A percentile compares a stretch with the other conserved stretches of the same genome.
These are phyloP conservation scores for Phaeosphaeria sp. DNA, from an alignment of 2,329 filamentous ascomycete species.

Conservation along the genomic window DNA sequence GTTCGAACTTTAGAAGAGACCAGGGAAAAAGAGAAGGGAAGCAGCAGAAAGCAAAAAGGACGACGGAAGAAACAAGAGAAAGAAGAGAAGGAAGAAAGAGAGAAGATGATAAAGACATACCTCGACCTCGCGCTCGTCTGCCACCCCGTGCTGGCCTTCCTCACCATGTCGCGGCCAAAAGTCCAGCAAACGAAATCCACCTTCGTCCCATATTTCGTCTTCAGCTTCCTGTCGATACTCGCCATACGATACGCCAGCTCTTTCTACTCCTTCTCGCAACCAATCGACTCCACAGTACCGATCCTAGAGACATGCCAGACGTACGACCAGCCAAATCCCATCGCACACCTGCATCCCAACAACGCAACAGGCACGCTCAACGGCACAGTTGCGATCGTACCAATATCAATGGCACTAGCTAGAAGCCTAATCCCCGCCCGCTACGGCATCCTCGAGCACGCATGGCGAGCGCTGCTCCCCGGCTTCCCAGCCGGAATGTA, in stretches of 20 bases:
- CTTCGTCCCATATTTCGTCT: constrained; percentile 37
- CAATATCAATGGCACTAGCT: constrained; percentile 58
- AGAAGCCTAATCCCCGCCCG: constrained; percentile 57
- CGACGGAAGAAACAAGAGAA: background rate
- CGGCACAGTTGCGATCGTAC: constrained; percentile 60
- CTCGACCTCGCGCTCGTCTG: constrained; percentile 41
- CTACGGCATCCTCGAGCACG: constrained; percentile 59
- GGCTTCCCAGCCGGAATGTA: constrained; percentile 61
- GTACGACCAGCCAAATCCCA: constrained; percentile 55
- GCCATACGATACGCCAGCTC: constrained; percentile 33
- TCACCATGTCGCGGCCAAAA: constrained; percentile 33
- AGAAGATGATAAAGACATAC: constrained; percentile 35
- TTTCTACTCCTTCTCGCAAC: constrained; percentile 13
- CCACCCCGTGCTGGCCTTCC: constrained; percentile 39
- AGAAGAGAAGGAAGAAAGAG: background rate
- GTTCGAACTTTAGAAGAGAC: too few species aligned
- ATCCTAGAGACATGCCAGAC: constrained; percentile 26
- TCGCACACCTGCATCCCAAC: constrained; percentile 55
- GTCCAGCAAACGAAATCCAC: background rate
- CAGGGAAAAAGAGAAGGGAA: background rate
- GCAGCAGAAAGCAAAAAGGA: too few species aligned
- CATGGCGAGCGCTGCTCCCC: constrained; percentile 57
- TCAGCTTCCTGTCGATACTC: constrained; percentile 36
- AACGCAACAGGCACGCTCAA: constrained; percentile 62
- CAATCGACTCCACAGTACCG: constrained; percentile 5